Conservation (phyloP, 257 asterid species). For the Nicotiana undulata region DNA sequence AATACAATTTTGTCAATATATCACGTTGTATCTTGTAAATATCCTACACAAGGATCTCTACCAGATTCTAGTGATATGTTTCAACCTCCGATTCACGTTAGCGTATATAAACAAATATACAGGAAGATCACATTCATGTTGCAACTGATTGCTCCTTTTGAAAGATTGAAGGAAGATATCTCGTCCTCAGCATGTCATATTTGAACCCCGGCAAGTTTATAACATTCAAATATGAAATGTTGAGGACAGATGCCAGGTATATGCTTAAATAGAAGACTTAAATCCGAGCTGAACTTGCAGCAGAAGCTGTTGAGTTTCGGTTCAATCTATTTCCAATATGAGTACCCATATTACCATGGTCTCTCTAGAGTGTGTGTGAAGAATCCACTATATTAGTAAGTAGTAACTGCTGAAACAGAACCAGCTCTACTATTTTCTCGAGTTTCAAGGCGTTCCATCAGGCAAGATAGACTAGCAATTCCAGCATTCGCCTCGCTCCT, state of each 20-base stretch:
- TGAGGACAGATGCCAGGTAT: constrained; percentile 32
- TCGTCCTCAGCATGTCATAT: constrained; percentile 47
- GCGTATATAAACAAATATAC: constrained; percentile 7
- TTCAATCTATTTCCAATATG: constrained; percentile 21
- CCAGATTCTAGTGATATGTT: background rate
- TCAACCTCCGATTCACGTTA: constrained; percentile 1
- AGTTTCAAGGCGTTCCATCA: constrained; percentile 86
- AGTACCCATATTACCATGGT: constrained; percentile 23
- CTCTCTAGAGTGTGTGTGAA: constrained; percentile 31
- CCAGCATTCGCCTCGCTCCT: constrained; percentile 77
- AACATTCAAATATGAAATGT: constrained; percentile 66
- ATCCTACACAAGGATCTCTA: constrained; percentile 4
- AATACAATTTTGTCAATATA: background rate
- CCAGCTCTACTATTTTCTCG: constrained; percentile 36
- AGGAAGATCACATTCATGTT: constrained; percentile 4
- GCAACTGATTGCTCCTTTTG: background rate
- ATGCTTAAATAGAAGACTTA: constrained; percentile 22
- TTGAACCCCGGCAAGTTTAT: constrained; percentile 19
- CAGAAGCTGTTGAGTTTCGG: constrained; percentile 31
- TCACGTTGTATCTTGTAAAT: background rate
- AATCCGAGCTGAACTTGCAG: constrained; percentile 40
- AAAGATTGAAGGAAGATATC: background rate
- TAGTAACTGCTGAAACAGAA: constrained; percentile 16
- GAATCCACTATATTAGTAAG: constrained; percentile 26
- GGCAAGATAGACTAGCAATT: constrained; percentile 69